Conservation (phyloP, 2,329 filamentous ascomycete species). For the Colletotrichum theobromicola region DNA sequence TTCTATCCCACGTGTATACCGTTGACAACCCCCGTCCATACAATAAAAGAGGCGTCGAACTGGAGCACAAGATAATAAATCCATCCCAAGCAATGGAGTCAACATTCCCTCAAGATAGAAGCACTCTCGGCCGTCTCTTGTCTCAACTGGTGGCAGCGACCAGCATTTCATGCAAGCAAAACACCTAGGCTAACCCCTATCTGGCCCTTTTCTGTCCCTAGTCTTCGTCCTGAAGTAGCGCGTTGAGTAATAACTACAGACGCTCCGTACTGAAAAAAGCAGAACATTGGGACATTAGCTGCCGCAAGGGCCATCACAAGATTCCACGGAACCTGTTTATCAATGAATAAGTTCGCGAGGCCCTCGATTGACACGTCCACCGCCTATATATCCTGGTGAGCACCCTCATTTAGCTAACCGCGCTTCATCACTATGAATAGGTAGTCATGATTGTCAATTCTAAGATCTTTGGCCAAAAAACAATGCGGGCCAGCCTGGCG, state of each 20-base stretch:
- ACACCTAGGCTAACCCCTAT: not conserved
- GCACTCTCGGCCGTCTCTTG: not conserved
- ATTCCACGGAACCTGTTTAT: not conserved
- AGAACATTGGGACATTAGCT: not conserved
- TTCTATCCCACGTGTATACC: not conserved
- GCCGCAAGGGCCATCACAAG: not conserved
- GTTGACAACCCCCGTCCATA: not conserved
- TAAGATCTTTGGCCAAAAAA: not conserved
- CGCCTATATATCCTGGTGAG: too few relatives aligned
- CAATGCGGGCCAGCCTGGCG: rapidly evolving
- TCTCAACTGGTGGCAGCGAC: not conserved
- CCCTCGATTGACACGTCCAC: not conserved
- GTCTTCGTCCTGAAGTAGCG: not conserved
- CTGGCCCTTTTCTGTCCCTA: not conserved
- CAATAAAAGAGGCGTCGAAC: not conserved
- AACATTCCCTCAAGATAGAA: not conserved
- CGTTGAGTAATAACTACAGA: not conserved
- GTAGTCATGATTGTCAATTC: not conserved
- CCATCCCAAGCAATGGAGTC: not conserved
- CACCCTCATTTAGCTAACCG: too few relatives aligned
- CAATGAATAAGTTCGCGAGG: too few relatives aligned
- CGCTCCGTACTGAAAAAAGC: not conserved
- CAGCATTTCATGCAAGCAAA: not conserved
- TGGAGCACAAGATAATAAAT: rapidly evolving
- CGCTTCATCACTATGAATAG: not conserved